These are phyloP conservation scores for Salix suchowensis DNA, from an alignment of 345 rosid species.

Conservation along the genomic window DNA sequence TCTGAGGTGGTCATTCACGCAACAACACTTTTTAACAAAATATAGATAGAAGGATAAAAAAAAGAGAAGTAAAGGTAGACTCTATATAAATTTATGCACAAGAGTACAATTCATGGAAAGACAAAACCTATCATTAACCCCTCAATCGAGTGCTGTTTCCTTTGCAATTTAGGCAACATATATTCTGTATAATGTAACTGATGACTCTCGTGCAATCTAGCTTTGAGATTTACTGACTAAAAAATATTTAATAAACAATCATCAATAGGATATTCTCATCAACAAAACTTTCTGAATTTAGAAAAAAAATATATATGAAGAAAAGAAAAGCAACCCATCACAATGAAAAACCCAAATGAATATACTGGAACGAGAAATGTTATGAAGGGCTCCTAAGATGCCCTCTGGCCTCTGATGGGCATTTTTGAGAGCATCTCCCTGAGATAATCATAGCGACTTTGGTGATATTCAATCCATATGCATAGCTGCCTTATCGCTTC, in stretches of 20 bases:
- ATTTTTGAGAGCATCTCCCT: constrained; percentile 44
- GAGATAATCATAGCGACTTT: constrained; percentile 49
- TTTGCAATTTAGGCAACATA: not conserved
- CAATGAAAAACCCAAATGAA: not conserved
- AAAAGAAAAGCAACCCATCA: not conserved
- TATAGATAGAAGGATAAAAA: too few relatives aligned
- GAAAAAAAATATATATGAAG: constrained; percentile 2
- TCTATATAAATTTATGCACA: too few relatives aligned
- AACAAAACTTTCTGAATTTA: not conserved
- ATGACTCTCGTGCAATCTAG: not conserved
- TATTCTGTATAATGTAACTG: not conserved
- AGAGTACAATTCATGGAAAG: too few relatives aligned
- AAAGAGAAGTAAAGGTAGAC: too few relatives aligned
- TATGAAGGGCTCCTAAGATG: constrained; percentile 10
- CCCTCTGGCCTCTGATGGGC: constrained; percentile 28
- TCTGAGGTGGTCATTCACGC: too few relatives aligned
- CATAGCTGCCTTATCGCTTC: constrained; percentile 97
- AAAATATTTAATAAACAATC: not conserved
- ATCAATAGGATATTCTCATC: not conserved
- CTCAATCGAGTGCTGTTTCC: too few relatives aligned
- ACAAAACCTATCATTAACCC: too few relatives aligned
- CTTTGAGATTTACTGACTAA: not conserved
- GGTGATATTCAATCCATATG: constrained; percentile 73
- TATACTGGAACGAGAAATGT: not conserved
- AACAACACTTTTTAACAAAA: too few relatives aligned